phyloP scores from a whole-genome alignment of 768 basidiomycete genomes.

The Hysterangium stoloniferum region DNA sequence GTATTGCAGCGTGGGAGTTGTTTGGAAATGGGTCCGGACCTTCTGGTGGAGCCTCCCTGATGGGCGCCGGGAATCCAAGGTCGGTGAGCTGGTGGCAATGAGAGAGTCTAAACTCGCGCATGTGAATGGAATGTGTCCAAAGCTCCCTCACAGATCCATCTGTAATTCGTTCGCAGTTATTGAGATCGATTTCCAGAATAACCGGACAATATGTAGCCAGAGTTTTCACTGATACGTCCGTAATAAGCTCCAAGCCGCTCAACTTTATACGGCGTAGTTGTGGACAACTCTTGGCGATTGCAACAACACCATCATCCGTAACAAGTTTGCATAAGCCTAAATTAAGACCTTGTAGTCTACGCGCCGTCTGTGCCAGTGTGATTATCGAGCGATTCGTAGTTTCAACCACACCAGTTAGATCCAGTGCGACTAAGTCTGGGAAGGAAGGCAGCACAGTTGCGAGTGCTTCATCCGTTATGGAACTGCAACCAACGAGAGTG shows the following conservation, averaged over 20 bases:
- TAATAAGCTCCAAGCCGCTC: constrained; percentile 64
- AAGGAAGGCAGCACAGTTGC: constrained; percentile 57
- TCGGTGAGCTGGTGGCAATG: constrained; percentile 75
- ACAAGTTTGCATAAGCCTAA: constrained; percentile 75
- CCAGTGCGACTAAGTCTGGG: constrained; percentile 76
- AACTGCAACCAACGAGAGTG: constrained; percentile 73
- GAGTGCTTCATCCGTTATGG: constrained; percentile 58
- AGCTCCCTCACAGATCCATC: constrained; percentile 74
- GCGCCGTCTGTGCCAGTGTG: constrained; percentile 61
- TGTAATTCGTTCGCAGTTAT: constrained; percentile 71
- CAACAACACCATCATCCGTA: constrained; percentile 68
- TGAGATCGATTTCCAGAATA: constrained; percentile 91
- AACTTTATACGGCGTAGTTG: constrained; percentile 87
- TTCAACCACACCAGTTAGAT: constrained; percentile 65
- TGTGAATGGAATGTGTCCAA: constrained; percentile 70
- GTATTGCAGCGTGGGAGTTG: constrained; percentile 26
- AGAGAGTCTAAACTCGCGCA: constrained; percentile 87
- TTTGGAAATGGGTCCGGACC: constrained; percentile 28
- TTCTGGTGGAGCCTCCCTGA: constrained; percentile 34
- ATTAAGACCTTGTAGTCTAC: constrained; percentile 86
- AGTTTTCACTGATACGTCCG: constrained; percentile 66
- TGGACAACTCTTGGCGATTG: constrained; percentile 67
- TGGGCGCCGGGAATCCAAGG: constrained; percentile 73
- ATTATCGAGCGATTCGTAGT: constrained; percentile 67
- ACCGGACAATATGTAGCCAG: constrained; percentile 75